Base-by-base conservation (phyloP, 305 asterid species). In the Fraxinus paxiana region DNA sequence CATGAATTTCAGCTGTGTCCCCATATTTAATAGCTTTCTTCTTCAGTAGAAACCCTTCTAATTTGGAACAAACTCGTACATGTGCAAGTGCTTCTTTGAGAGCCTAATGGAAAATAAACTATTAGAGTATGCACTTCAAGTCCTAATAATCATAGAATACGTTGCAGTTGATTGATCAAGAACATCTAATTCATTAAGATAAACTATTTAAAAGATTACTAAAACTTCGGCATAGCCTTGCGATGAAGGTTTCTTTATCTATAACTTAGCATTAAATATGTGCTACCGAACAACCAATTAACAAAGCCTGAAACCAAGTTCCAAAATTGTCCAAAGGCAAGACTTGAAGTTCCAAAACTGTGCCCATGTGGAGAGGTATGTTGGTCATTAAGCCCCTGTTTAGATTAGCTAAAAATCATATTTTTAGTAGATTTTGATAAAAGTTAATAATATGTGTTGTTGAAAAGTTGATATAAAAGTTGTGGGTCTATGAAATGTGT, bases 21-120 rank as follows among this genome's bases (percentile, higher is more conserved):
- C 98, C 98, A 86, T 80, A 85, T 83, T 87, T 94, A 70, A 94
- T 87, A 87, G 87, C 82, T 85, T 84, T 92, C 91, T 94, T 94
- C 92, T 88, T 92, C 90, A 92, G 86, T 75, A 96, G 82, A 87
- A 96, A 95, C 75, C 89, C 97, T 87, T 94, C 98, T 79, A 96
- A 48, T 86, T 90, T 89, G 85, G 98, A 92, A 91, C 99, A 94
- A 78, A 85, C 83, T 86, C 97, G 92, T 90, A 96, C 91, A 82
- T 80, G 97, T 15, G 90, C 87, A 88, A 94, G 97, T 75, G 94
- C 95, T 85, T 87, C 94, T 90, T 91, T 93, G 82, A 91, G 91
- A 87, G 87, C 97, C 99, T 94, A 82, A 70, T 78, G 54, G 77
- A 84, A 77, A 78, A 80, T 33, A 76, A 74, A 77, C 61, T 63